Base-by-base conservation (phyloP, 2,329 filamentous ascomycete genomes). In the Alternaria triticina region DNA sequence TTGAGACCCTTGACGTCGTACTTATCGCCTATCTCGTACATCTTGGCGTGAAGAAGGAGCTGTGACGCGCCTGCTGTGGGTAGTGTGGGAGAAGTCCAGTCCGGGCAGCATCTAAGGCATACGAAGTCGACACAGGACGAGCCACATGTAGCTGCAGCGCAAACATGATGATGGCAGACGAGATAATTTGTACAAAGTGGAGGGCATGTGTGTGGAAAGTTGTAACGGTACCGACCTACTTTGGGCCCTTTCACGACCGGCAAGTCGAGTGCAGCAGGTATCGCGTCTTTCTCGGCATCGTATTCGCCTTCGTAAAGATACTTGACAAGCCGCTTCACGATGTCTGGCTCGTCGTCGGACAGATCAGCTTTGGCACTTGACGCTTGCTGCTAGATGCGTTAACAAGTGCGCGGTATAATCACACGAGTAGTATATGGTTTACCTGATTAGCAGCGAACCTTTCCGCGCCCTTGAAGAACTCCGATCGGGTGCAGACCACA, bases 251-350 rank as follows among this genome's bases (percentile, higher is more conserved):
- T 28, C 27, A 28, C 10, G 2, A 12, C 27, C 10, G 27, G 27
- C 27, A 3, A 28, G 55, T 13, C 22, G 50, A 2, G 2, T 27
- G 8, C 25, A 49, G 13, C 49, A 28, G 27, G 15, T 43, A 17
- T 6, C 12, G 13, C 27, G 3, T 23, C 7, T 49, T 11, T 6
- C 28, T 40, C n/a, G 5, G 44, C 15, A 2, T 57, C 45, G 20
- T 73, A 73, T 1, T 70, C 66, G 23, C 43, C 50, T 27, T 72
- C 64, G 54, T 72, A 74, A n/a, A 71, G 28, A 40, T 66, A 74
- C 28, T 66, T 54, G 0, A 72, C n/a, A 13, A 71, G 50, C 1
- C 65, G 52, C 28, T 65, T 64, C 1, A 72, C 27, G 2, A 59
- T 45, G 0, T 27, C 57, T 1, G 70, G 62, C 0, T 72, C 63